Evolutionary conservation across 352 stramenopile species (phyloP).

Genomic region (Pilasporangium apinafurcum): DNA sequence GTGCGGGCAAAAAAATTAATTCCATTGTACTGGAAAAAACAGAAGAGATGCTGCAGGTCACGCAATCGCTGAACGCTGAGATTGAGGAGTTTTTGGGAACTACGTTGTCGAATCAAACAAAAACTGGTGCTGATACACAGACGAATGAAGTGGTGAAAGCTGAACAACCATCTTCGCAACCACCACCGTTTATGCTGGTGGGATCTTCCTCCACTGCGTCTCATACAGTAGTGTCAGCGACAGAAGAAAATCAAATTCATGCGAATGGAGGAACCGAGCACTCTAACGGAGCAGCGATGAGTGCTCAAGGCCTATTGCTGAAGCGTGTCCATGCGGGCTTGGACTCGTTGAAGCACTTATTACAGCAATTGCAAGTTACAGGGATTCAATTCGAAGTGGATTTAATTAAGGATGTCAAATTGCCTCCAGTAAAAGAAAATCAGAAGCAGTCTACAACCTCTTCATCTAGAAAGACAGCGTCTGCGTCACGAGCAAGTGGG

Average conservation of each 20-base stretch:
- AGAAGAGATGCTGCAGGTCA: slow-evolving; percentile 68
- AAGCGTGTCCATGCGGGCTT: slow-evolving; percentile 51
- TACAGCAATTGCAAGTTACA: slow-evolving; percentile 74
- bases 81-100: slow-evolving; percentile 36
- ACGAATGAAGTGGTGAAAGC: background rate
- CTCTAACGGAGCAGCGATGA: slow-evolving; percentile 7
- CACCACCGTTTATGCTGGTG: slow-evolving; percentile 38
- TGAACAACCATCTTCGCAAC: too few relatives aligned
- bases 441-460: slow-evolving; percentile 22
- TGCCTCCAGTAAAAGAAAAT: slow-evolving; percentile 45
- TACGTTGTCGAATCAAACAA: slow-evolving; percentile 9
- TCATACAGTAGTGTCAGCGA: slow-evolving; percentile 9
- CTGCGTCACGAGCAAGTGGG: slow-evolving; percentile 24
- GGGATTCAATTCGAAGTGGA: slow-evolving; percentile 83
- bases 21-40: slow-evolving; percentile 66
- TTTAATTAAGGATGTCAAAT: slow-evolving; percentile 71
- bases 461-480: slow-evolving; percentile 17
- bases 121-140: background rate
- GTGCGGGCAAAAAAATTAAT: slow-evolving; percentile 67
- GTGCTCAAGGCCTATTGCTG: slow-evolving; percentile 35
- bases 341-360: slow-evolving; percentile 57
- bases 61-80: slow-evolving; percentile 37
- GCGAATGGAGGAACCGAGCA: slow-evolving; percentile 10
- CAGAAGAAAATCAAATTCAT: slow-evolving; percentile 23
- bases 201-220: slow-evolving; percentile 8